A percentile compares a stretch with the other conserved stretches of the same genome.
phyloP scores from a whole-genome alignment of 192 early-diverging fungal species.

The Lobulomyces angularis region DNA sequence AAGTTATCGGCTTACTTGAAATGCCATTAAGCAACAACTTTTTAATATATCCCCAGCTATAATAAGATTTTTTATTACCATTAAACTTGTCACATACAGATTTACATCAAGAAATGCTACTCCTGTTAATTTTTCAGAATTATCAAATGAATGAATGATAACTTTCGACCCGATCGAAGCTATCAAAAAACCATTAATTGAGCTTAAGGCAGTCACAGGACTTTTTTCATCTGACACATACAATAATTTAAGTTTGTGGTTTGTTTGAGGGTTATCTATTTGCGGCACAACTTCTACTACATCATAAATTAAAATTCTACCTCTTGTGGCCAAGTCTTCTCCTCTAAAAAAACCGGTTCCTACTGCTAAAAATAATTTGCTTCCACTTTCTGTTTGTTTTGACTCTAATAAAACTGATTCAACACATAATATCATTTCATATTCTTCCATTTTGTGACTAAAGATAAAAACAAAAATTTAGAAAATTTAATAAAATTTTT shows the following conservation, averaged over 20 bases:
- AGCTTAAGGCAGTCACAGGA: constrained; percentile 73
- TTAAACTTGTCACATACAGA: constrained; percentile 72
- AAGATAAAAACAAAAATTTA: constrained; percentile 13
- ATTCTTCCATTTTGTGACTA: constrained; percentile 54
- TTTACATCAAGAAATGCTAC: constrained; percentile 92
- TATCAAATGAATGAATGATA: constrained; percentile 74
- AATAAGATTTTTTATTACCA: constrained; percentile 76
- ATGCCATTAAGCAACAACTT: constrained; percentile 79
- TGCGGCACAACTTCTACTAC: constrained; percentile 96
- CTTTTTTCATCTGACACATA: constrained; percentile 75
- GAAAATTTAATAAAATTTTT: not conserved
- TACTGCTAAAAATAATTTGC: constrained; percentile 74
- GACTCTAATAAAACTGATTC: constrained; percentile 70
- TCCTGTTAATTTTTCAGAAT: constrained; percentile 57
- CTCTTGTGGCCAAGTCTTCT: constrained; percentile 82
- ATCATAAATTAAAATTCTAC: constrained; percentile 82
- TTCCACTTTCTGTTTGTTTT: constrained; percentile 70
- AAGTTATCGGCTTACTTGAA: constrained; percentile 52
- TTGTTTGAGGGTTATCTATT: constrained; percentile 82
- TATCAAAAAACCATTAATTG: constrained; percentile 72
- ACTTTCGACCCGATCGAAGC: constrained; percentile 82
- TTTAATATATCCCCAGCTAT: constrained; percentile 77
- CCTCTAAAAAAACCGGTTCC: constrained; percentile 78
- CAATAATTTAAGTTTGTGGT: constrained; percentile 78
- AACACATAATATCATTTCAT: constrained; percentile 72